Percentiles rank a stretch among this genome's conserved stretches.
Evolutionary conservation across 2,329 filamentous ascomycete genomes (phyloP).

Genomic region (Fusarium mexicanum): DNA sequence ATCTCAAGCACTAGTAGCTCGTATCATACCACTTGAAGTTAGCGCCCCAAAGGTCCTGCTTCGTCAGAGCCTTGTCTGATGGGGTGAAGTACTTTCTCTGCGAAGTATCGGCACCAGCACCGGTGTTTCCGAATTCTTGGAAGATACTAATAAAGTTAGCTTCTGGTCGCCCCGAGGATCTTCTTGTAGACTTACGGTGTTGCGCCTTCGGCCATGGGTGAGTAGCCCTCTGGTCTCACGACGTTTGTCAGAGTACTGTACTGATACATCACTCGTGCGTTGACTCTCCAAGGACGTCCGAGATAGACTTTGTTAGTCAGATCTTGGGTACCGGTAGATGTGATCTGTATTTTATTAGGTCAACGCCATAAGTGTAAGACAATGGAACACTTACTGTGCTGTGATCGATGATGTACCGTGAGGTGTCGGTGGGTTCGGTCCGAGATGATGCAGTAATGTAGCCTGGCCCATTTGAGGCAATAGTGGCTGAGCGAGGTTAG

Average conservation of each 20-base stretch:
- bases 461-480: background rate
- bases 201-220: background rate
- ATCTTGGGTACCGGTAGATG: fast-evolving
- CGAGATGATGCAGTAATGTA: background rate
- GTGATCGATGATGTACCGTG: background rate
- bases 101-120: background rate
- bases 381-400: background rate
- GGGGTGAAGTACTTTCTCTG: background rate
- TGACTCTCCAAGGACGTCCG: background rate
- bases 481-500: background rate
- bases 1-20: background rate
- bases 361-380: fast-evolving
- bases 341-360: fast-evolving
- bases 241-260: background rate
- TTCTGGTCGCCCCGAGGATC: background rate
- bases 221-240: background rate
- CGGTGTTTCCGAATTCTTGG: background rate
- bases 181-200: background rate
- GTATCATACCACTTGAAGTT: background rate
- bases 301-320: background rate
- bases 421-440: background rate
- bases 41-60: background rate
- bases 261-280: background rate
- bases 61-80: background rate
- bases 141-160: background rate